A percentile compares a stretch with the other conserved stretches of the same genome.
These are phyloP conservation scores for Fusarium sulawesiense DNA, from an alignment of 2,329 filamentous ascomycete genomes.

Conservation along the genomic window DNA sequence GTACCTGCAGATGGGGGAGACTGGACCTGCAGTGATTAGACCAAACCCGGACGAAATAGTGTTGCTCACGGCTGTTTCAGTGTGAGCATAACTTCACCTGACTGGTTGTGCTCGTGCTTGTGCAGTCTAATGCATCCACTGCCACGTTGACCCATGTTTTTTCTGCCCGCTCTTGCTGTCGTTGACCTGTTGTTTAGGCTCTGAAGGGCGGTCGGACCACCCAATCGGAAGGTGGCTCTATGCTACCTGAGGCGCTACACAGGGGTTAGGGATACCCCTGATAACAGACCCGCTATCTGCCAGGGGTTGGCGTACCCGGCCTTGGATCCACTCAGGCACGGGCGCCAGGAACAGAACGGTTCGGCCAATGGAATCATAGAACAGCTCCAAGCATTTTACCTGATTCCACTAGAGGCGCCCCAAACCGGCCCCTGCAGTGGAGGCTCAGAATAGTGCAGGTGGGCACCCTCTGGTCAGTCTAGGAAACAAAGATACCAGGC, in stretches of 20 bases:
- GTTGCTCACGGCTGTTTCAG: constrained; percentile 35
- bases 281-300: constrained; percentile 8
- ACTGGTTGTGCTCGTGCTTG: constrained; percentile 1
- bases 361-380: constrained; percentile 19
- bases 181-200: constrained; percentile 20
- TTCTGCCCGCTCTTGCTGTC: constrained; percentile 4
- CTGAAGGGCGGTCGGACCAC: neutral
- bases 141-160: constrained; percentile 38
- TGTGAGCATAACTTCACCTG: constrained; percentile 12
- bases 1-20: constrained; percentile 31
- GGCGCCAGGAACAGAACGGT: constrained; percentile 18
- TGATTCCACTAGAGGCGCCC: constrained; percentile 26
- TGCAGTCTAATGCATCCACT: constrained; percentile 16
- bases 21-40: constrained; percentile 34
- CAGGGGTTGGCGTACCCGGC: constrained; percentile 20
- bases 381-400: constrained; percentile 23
- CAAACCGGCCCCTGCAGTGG: constrained; percentile 38
- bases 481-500: constrained; percentile 28
- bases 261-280: constrained; percentile 23
- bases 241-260: constrained; percentile 10
- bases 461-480: constrained; percentile 3
- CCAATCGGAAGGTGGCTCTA: constrained; percentile 30
- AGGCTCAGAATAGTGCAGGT: constrained; percentile 21
- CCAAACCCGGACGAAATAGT: constrained; percentile 22
- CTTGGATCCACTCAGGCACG: constrained; percentile 3